Base-by-base conservation (phyloP, 441 rosid genomes). In the Gossypium davidsonii region DNA sequence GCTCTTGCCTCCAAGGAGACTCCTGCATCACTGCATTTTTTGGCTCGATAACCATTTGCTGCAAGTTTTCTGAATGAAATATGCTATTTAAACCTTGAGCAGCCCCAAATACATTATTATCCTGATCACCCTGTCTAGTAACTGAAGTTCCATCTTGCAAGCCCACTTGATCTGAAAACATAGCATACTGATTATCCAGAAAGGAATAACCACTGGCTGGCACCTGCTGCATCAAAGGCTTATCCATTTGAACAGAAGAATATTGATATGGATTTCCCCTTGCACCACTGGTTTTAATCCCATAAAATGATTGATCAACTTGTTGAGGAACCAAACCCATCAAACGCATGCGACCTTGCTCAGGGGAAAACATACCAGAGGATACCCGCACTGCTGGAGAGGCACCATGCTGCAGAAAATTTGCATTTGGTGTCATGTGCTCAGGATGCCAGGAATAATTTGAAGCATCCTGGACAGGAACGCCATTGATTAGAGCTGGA, bases 261-360 rank as follows among this genome's bases (percentile, higher is more conserved):
- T 75, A 77, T 28, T 83, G 83, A 82, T 74, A 78, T 25, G 83
- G 71, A 81, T 74, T 76, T 51, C 73, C 82, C 74, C 88, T 85
- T 69, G 85, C 46, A 67, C 87, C 85, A 80, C 86, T 67, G 57
- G 80, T 73, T 64, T 89, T 89, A 70, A 85, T 82, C 37, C 95
- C 97, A 74, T 86, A 83, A 65, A 87, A 80, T 71, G 98, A 92
- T 64, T 81, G 92, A 78, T 86, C 89, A 82, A 78, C 79, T 55
- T 88, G 89, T 62, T 85, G 92, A 65, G 92, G 83, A 81, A 73
- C 84, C 73, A 80, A 67, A 48, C 90, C 86, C 84, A 78, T 77
- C 60, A 82, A 72, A 67, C 75, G 84, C 37, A 78, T 77, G 80
- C 81, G 90, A 66, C 85, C 82, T 61, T 89, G 87, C 74, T 85